Evolutionary conservation across 1,139 yeast genomes (phyloP), one percentile per base, ranked within the genome.

Genomic region (Geotrichum klebahnii): DNA sequence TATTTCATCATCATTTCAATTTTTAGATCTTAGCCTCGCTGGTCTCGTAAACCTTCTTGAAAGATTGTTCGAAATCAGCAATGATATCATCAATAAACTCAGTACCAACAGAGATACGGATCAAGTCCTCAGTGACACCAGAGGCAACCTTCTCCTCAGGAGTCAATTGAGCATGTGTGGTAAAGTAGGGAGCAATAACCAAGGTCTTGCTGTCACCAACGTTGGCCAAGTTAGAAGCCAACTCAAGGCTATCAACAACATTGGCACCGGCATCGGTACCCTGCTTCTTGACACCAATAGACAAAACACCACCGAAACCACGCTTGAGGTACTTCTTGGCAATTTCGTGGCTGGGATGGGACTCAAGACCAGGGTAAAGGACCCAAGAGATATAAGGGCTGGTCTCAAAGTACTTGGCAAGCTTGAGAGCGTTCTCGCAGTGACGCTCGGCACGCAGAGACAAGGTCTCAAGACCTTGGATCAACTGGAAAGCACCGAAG

Each of bases 141-240:
- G 94, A 76, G 14, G 82, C 80, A 46, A 71, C 53, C 73, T 85
- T 88, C 72, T 89, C 97, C 57, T 82, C 84, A 37, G 86, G 89
- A 40, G 74, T 68, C 65, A 92, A 78, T 74, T 92, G 97, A 67
- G 88, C 88, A 70, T 92, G 98, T 22, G 97, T 92, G 47, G 97
- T 92, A 71, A 79, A 88, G 75, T 82, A 89, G 58, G 97, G 98
- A 54, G 96, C 90, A 69, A 92, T 90, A 52, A 90, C 95, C 66
- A 92, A 78, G 40, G 97, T 87, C 75, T 90, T 92, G 48, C 90
- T 81, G 66, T 92, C 98, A 66, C 98, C 97, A 53, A 92, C 97
- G 64, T 92, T 92, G 53, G 98, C 97, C 67, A 92, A 79, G 73
- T 89, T 87, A 33, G 95, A 82, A 52, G 95, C 95, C 53, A 92